These are phyloP conservation scores for Nicotiana attenuata DNA, from an alignment of 257 asterid species.

Conservation along the genomic window DNA sequence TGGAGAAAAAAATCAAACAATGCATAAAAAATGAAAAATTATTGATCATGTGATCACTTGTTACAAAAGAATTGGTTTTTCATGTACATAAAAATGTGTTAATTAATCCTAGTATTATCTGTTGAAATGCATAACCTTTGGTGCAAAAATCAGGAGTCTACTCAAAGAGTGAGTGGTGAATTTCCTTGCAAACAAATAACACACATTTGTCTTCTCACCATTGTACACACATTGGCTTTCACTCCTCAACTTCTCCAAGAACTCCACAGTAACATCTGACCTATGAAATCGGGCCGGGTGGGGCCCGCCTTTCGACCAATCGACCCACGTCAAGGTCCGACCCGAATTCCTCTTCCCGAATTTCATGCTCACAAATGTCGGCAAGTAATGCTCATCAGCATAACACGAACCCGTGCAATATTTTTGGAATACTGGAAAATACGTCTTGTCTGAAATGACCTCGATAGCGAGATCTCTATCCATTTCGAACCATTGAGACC, in stretches of 20 bases:
- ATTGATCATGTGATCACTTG: background rate
- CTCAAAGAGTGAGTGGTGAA: conserved; percentile 51
- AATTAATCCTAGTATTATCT: background rate
- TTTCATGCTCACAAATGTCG: conserved; percentile 52
- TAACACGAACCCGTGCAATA: conserved; percentile 56
- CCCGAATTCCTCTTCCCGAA: conserved; percentile 40
- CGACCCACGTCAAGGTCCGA: conserved; percentile 69
- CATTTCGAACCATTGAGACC: conserved; percentile 87
- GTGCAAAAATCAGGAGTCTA: conserved; percentile 65
- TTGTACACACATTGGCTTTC: conserved; percentile 58
- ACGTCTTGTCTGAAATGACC: conserved; percentile 43
- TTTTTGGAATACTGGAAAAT: conserved; percentile 40
- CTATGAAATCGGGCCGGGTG: conserved; percentile 57
- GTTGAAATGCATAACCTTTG: conserved; percentile 62
- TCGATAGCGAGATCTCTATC: conserved; percentile 61
- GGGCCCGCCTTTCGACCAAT: conserved; percentile 87
- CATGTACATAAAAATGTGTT: background rate
- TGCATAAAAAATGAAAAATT: background rate
- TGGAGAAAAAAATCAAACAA: background rate
- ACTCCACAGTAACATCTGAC: conserved; percentile 35
- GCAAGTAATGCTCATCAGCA: conserved; percentile 81
- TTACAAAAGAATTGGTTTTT: background rate
- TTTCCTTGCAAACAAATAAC: conserved; percentile 83
- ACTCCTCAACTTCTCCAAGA: conserved; percentile 47
- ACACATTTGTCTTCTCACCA: conserved; percentile 42